Evolutionary conservation across 192 early-diverging fungal genomes (phyloP), one percentile per base, ranked within the genome.

Genomic region (Backusella luteola): DNA sequence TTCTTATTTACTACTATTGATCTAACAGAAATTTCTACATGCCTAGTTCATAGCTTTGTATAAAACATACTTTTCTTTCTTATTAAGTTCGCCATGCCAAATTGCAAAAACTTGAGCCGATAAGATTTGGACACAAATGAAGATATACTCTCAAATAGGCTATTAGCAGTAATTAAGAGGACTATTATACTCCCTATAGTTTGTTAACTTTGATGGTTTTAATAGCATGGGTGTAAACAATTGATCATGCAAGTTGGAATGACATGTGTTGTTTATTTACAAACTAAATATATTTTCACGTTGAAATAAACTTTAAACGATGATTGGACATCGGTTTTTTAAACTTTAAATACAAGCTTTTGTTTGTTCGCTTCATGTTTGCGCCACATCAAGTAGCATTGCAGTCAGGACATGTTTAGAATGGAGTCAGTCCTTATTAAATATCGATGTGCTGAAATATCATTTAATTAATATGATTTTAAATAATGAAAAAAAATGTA

Each of bases 241-340:
- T 44, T 44, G 42, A 44, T 44, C 42, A 44, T 44, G 15, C 42
- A 44, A 44, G 15, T 17, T 15, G 42, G 52, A 56, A 56, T n/a
- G 52, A 3, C 52, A n/a, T 56, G 52, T 21, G 52, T n/a, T 53
- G 49, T 23, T 56, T 56, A 56, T 56, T 56, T 56, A 56, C 52
- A 56, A 56, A 56, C 52, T 56, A 56, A 53, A 56, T 21, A n/a
- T 56, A 56, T 56, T 56, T 56, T 56, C 52, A 56, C 52, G 52
- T 56, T 56, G 52, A 56, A 56, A 11, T 56, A 56, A 56, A 9
- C 7, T 56, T 23, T 7, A n/a, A 56, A 56, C 8, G 52, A 21
- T 56, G 52, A 56, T 56, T 56, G 52, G 52, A 56, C 52, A 2
- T 9, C 52, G n/a, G 52, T 6, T 4, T 21, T 32, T 56, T 56